Conservation (phyloP, 2,329 filamentous ascomycete species). For the Neurospora sp. region DNA sequence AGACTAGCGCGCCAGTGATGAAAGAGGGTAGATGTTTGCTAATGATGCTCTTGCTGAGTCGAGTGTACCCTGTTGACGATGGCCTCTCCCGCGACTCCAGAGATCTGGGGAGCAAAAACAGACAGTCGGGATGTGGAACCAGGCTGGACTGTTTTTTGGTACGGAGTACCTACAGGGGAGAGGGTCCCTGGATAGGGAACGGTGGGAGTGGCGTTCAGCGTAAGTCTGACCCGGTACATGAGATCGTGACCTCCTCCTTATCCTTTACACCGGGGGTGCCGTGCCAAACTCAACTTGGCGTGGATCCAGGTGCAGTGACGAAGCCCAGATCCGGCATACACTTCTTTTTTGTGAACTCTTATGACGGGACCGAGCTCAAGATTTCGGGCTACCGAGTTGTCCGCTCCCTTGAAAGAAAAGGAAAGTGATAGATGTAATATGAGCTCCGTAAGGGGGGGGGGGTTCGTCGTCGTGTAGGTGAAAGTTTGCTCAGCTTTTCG, state of each 20-base stretch:
- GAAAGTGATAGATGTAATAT: not conserved
- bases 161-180: constrained; percentile 1
- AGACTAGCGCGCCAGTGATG: not conserved
- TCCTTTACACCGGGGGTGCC: constrained; percentile 2
- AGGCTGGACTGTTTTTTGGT: constrained; percentile 3
- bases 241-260: not conserved
- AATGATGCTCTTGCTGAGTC: not conserved
- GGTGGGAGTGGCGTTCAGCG: constrained; percentile 9
- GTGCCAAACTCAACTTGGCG: not conserved
- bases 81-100: constrained; percentile 2
- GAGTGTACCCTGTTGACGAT: not conserved
- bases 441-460: not conserved
- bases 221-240: not conserved
- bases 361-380: not conserved
- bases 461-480: not conserved
- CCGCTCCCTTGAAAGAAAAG: not conserved
- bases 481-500: not conserved
- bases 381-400: not conserved
- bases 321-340: constrained; percentile 14
- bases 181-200: not conserved
- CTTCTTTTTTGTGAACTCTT: constrained; percentile 1
- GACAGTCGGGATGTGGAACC: constrained; percentile 1
- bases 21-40: not conserved
- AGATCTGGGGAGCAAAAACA: constrained; percentile 6
- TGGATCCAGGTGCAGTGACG: constrained; percentile 5